Evolutionary conservation across 306 rosid genomes (phyloP), one percentile per base, ranked within the genome.

Genomic region (Prunus dulcis): DNA sequence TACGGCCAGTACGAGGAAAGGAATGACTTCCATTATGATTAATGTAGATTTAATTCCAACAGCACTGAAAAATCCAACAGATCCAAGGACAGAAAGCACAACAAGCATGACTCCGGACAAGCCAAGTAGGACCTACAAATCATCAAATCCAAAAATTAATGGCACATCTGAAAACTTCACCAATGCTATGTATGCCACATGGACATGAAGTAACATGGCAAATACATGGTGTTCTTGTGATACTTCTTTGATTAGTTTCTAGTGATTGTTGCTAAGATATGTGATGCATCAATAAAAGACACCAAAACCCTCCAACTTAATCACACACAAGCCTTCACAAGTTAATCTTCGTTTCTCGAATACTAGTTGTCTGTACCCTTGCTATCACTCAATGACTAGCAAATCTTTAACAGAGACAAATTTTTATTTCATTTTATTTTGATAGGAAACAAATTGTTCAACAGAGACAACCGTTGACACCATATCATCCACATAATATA

Each of bases 1-100:
- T 91, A 94, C 98, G 71, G 98, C 98, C 79, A 94, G 85, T 64
- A 94, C 97, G 45, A 94, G 89, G 79, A 94, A 94, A 61, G 98
- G 98, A 70, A 94, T 94, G 83, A 92, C 98, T 89, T 94, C 98
- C 96, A 94, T 90, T 65, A 94, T 94, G 77, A 94, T 94, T 80
- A 94, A 60, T n/a, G 98, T 94, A 32, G 98, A 94, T 82, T 92
- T 94, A 49, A 94, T 88, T 80, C 96, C 97, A 73, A 94, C 47
- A 66, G 91, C 96, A 86, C 98, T 94, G 87, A 94, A 94, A 87
- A 94, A 84, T 80, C 98, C 98, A 71, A 89, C 88, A 11, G 98
- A 94, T 60, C 97, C 97, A 74, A 94, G 91, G 70, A 94, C 97
- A 69, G 98, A 94, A 75, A 94, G 91, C 92, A 94, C 71, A 47